phyloP scores from a whole-genome alignment of 306 rosid genomes.

The Cicer yamashitae region DNA sequence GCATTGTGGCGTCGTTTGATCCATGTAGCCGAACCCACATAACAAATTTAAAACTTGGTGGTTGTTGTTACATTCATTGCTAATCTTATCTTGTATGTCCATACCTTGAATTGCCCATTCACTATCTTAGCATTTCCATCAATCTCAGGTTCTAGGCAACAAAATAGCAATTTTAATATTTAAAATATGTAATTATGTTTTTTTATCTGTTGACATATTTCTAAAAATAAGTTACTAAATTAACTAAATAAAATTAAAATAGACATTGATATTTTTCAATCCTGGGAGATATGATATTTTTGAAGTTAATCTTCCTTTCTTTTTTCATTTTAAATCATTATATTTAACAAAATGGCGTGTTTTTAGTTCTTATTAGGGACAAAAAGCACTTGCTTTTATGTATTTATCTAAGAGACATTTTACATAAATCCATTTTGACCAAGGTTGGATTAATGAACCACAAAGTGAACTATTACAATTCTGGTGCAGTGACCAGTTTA shows the following conservation, averaged over 20 bases:
- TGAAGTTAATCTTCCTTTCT: neutral
- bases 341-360: neutral
- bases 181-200: too few relatives aligned
- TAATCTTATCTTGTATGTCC: neutral
- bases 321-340: constrained; percentile 8
- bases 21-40: too few relatives aligned
- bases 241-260: neutral
- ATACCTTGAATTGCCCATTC: neutral
- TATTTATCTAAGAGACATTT: constrained; percentile 20
- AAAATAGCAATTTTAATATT: too few relatives aligned
- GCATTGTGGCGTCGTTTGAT: too few relatives aligned
- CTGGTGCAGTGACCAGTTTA: constrained; percentile 31
- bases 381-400: neutral
- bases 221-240: neutral
- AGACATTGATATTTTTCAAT: neutral
- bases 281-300: neutral
- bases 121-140: neutral
- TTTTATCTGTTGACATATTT: too few relatives aligned
- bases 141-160: neutral
- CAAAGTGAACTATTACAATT: constrained; percentile 11
- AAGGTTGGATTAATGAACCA: constrained; percentile 10
- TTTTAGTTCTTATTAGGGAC: neutral
- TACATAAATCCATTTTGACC: neutral
- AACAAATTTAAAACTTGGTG: too few relatives aligned
- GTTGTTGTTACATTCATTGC: neutral